These are phyloP conservation scores for Sarocladiaceae sp. DNA, from an alignment of 2,329 filamentous ascomycete species.

Conservation along the genomic window DNA sequence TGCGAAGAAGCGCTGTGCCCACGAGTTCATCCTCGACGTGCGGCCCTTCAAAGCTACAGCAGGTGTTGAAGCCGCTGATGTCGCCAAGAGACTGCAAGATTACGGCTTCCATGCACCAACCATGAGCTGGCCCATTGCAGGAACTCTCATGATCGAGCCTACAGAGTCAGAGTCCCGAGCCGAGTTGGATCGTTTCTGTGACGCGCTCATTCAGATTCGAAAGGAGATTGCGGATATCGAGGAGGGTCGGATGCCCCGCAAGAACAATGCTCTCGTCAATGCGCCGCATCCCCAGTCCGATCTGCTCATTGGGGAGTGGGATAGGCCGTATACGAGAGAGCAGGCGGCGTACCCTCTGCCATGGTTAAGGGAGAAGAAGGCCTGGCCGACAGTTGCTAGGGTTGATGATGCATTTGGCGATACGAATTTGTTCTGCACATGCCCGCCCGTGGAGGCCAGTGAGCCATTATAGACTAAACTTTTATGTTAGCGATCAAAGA, in stretches of 20 bases:
- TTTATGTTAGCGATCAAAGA: too few relatives aligned
- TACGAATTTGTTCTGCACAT: slow-evolving; percentile 91
- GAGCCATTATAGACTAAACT: slow-evolving; percentile 1
- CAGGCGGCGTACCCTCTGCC: slow-evolving; percentile 81
- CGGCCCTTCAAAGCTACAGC: slow-evolving; percentile 79
- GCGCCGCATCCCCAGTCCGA: slow-evolving; percentile 82
- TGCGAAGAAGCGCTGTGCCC: slow-evolving; percentile 78
- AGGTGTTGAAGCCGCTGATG: slow-evolving; percentile 86
- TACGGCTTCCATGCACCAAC: slow-evolving; percentile 97
- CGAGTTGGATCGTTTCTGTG: slow-evolving; percentile 89
- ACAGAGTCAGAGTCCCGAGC: slow-evolving; percentile 90
- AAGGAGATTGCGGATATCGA: slow-evolving; percentile 81
- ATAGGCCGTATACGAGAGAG: slow-evolving; percentile 72
- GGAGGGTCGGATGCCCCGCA: slow-evolving; percentile 67
- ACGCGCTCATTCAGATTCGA: slow-evolving; percentile 82
- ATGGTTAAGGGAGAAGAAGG: slow-evolving; percentile 90
- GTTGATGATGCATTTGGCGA: slow-evolving; percentile 91
- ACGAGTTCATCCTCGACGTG: slow-evolving; percentile 93
- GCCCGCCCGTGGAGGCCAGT: slow-evolving; percentile 70
- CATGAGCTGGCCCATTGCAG: slow-evolving; percentile 93
- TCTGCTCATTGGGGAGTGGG: slow-evolving; percentile 71
- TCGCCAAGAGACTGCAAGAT: slow-evolving; percentile 94
- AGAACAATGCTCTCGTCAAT: slow-evolving; percentile 84
- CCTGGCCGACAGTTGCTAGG: slow-evolving; percentile 86
- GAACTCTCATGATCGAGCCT: slow-evolving; percentile 97